Percentiles rank a stretch among this genome's conserved stretches.
Conservation (phyloP, 495 filamentous ascomycete genomes). For the Penicillium arizonense region DNA sequence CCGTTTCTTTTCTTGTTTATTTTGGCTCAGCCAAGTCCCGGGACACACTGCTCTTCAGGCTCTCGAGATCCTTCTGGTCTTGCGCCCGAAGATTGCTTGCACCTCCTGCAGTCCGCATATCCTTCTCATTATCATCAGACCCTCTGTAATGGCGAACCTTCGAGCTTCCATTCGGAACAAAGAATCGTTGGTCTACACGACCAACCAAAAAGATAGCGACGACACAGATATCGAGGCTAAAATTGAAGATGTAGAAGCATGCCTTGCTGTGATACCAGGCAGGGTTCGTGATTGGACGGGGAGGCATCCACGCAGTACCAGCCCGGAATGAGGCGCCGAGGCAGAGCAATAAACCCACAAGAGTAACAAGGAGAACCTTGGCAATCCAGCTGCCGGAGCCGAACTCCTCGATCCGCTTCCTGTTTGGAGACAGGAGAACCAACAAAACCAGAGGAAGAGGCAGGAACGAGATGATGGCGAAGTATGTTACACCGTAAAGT, state of each 20-base stretch:
- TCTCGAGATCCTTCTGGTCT: not conserved
- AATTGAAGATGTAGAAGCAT: slow-evolving; percentile 80
- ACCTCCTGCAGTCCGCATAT: not conserved
- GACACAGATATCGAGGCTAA: slow-evolving; percentile 67
- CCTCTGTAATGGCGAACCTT: slow-evolving; percentile 18
- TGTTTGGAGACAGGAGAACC: slow-evolving; percentile 51
- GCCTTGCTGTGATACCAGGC: slow-evolving; percentile 67
- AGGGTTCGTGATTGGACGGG: slow-evolving; percentile 52
- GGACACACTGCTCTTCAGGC: not conserved
- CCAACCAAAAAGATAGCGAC: slow-evolving; percentile 60
- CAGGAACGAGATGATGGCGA: slow-evolving; percentile 70
- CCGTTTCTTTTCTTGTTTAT: not conserved
- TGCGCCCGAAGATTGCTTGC: not conserved
- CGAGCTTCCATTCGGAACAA: slow-evolving; percentile 46
- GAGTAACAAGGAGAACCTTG: slow-evolving; percentile 64
- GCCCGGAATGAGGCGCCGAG: slow-evolving; percentile 71
- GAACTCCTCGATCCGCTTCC: slow-evolving; percentile 59
- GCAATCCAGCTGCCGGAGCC: slow-evolving; percentile 63
- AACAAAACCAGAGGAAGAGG: slow-evolving; percentile 63
- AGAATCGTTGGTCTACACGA: slow-evolving; percentile 72
- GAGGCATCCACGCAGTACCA: slow-evolving; percentile 52
- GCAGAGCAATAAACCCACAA: slow-evolving; percentile 54
- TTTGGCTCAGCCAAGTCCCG: not conserved
- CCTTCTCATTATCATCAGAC: slow-evolving; percentile 13
- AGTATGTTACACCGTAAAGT: slow-evolving; percentile 64